Evolutionary conservation across 2,329 filamentous ascomycete genomes (phyloP).

Genomic region (Diaporthe helianthi): DNA sequence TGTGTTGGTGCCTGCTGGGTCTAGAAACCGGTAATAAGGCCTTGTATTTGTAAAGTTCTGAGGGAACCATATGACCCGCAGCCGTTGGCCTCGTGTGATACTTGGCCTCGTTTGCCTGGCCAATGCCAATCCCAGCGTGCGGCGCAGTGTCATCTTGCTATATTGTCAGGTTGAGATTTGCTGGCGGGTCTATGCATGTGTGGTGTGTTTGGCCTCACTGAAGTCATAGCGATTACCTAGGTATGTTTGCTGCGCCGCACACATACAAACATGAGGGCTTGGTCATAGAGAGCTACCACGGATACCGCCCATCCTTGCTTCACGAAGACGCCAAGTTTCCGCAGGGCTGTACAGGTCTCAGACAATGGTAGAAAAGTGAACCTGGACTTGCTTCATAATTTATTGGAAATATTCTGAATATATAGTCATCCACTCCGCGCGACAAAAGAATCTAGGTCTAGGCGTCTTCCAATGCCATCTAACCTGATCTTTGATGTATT

Average conservation of each 20-base stretch:
- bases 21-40: neutral
- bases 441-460: conserved; percentile 18
- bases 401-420: conserved; percentile 10
- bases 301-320: neutral
- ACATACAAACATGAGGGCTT: neutral
- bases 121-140: neutral
- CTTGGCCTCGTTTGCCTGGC: neutral
- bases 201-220: neutral
- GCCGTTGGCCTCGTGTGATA: neutral
- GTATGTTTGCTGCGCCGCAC: neutral
- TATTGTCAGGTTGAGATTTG: neutral
- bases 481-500: conserved; percentile 1
- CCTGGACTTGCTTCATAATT: neutral
- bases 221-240: too few species aligned
- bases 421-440: conserved; percentile 2
- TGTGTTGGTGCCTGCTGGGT: neutral
- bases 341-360: neutral
- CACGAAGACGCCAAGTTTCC: neutral
- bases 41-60: neutral
- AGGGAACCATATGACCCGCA: neutral
- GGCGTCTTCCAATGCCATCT: conserved; percentile 15
- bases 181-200: neutral
- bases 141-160: neutral
- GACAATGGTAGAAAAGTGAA: neutral
- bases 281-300: neutral